Evolutionary conservation across 2,329 filamentous ascomycete genomes (phyloP), one percentile per base, ranked within the genome.

Genomic region (Graphilbum sp.): DNA sequence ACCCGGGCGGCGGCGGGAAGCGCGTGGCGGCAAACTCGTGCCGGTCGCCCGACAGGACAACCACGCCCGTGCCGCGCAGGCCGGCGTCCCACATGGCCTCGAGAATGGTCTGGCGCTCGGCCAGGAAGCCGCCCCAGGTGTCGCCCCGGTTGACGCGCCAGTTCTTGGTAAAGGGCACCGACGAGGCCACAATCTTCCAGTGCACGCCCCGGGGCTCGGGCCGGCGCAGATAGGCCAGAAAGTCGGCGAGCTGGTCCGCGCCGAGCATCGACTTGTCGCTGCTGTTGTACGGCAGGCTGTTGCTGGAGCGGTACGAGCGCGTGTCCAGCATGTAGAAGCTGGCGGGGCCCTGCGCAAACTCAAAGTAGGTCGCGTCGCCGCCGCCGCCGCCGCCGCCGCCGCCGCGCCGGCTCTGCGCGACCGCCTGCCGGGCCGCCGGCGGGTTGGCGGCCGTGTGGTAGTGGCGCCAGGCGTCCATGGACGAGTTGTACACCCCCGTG

Each of bases 291-390:
- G 78, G 64, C 9, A 70, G 61, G 11, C 60, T 58, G 51, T 75
- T 78, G 46, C 67, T 74, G 5, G 80, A 86, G 34, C 88, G 80
- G 53, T 93, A 92, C 30, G 81, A 79, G 37, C 90, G 75, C 0
- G 88, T 95, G 53, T 98, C 90, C 36, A 94, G 66, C 63, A 98
- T 75, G 64, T 96, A 98, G 61, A 96, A 95, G 30, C 81, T 80
- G 1, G 85, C 87, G 0, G 88, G 88, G 0, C 90, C 90, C 53
- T 94, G 83, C 1, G 72, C 73, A 56, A 98, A 98, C 18, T 77
- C 74, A 54, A 87, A 96, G 59, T 90, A 96, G 0, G 85, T 93
- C 1, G 78, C 75, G 16, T 31, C 38, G 8, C 37, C 29, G 12
- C 41, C 36, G 3, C 35, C 16, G 12, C 72, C 72, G 13, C 36